phyloP scores from a whole-genome alignment of 306 rosid genomes.

The Rubus parviflorus region DNA sequence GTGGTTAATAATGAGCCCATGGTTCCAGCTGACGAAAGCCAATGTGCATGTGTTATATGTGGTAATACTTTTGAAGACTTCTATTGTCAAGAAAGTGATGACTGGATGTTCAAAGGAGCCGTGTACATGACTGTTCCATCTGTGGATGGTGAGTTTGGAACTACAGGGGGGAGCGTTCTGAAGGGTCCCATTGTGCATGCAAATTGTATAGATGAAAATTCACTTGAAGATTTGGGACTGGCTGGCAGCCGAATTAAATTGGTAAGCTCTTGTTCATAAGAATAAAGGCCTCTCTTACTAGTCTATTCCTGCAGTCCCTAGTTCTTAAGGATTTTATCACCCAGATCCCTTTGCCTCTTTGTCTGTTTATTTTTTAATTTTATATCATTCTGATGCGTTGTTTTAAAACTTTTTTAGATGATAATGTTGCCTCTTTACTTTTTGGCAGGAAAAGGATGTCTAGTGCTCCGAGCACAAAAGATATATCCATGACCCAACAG shows the following conservation, averaged over 20 bases:
- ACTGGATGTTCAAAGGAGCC: conserved; percentile 92
- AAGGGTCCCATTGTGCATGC: conserved; percentile 79
- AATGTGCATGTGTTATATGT: conserved; percentile 71
- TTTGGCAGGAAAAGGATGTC: conserved; percentile 55
- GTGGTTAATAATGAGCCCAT: conserved; percentile 40
- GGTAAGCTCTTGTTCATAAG: conserved; percentile 41
- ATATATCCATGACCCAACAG: conserved; percentile 22
- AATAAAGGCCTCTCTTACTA: background rate
- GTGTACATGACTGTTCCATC: conserved; percentile 40
- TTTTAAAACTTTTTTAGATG: conserved; percentile 11
- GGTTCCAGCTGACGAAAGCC: conserved; percentile 75
- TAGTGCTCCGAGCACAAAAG: conserved; percentile 19
- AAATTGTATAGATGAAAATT: conserved; percentile 57
- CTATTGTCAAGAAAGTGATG: conserved; percentile 55
- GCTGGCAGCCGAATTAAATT: conserved; percentile 39
- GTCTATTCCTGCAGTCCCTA: background rate
- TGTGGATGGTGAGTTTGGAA: conserved; percentile 36
- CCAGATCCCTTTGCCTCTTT: background rate
- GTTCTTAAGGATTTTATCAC: background rate
- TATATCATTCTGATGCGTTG: background rate
- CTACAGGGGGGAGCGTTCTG: conserved; percentile 18
- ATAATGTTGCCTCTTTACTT: conserved; percentile 24
- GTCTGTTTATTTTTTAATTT: background rate
- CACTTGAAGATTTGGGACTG: conserved; percentile 42
- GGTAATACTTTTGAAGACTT: conserved; percentile 85